phyloP scores from a whole-genome alignment of 805 yeast genomes.

The Diddensiella caesifluorescens region DNA sequence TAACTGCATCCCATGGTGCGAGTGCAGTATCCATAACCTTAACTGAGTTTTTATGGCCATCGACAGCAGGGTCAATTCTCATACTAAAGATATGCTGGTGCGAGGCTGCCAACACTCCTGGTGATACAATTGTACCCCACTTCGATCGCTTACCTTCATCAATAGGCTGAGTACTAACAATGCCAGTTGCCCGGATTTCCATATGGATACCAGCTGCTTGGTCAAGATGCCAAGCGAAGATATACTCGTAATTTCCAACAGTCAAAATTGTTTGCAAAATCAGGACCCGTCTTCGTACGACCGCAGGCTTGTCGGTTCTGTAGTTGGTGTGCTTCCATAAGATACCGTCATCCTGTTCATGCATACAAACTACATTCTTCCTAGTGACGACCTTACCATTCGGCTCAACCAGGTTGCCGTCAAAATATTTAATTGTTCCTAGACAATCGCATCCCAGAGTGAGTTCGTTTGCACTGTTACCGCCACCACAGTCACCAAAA shows the following conservation, averaged over 20 bases:
- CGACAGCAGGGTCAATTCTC: conserved; percentile 77
- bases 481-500: conserved; percentile 81
- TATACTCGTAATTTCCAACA: conserved; percentile 80
- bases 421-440: conserved; percentile 73
- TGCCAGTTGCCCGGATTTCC: conserved; percentile 83
- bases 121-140: conserved; percentile 68
- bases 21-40: conserved; percentile 63
- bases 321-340: conserved; percentile 76
- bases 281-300: conserved; percentile 68
- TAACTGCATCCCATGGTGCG: conserved; percentile 49
- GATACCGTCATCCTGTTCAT: conserved; percentile 78
- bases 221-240: conserved; percentile 63
- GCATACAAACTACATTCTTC: conserved; percentile 73
- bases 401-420: conserved; percentile 52
- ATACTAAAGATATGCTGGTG: conserved; percentile 78
- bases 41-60: conserved; percentile 70
- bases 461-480: conserved; percentile 65
- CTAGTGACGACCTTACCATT: conserved; percentile 58
- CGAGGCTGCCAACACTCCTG: conserved; percentile 76
- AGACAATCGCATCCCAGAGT: conserved; percentile 78
- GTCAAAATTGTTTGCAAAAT: conserved; percentile 79
- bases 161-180: conserved; percentile 76
- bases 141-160: conserved; percentile 63
- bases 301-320: conserved; percentile 65
- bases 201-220: conserved; percentile 74